These are phyloP conservation scores for sunflower (Helianthus annuus) DNA, from an alignment of 129 eudicot species.

Conservation along the genomic window DNA sequence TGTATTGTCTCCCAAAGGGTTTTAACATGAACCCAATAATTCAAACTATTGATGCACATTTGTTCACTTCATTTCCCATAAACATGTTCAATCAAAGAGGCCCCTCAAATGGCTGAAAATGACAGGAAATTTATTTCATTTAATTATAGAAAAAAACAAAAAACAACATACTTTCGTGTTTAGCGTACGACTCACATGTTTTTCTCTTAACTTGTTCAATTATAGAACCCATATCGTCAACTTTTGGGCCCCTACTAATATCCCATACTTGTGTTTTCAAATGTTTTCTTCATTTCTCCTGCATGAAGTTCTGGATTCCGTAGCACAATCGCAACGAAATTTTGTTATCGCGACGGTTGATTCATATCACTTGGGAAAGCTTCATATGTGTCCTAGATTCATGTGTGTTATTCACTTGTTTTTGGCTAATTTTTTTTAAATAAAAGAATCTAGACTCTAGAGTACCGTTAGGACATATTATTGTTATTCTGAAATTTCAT, in stretches of 20 bases:
- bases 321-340: not conserved
- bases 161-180: conserved; percentile 30
- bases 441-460: too few relatives aligned
- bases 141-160: conserved; percentile 27
- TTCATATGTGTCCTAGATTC: conserved; percentile 4
- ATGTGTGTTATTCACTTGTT: conserved; percentile 16
- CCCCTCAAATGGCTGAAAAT: conserved; percentile 35
- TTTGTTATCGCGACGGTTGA: not conserved
- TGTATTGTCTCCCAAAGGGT: conserved; percentile 11
- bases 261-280: conserved; percentile 2
- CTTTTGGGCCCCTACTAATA: conserved; percentile 5
- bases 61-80: conserved; percentile 14
- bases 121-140: conserved; percentile 26
- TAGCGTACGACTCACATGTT: conserved; percentile 24
- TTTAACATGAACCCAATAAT: not conserved
- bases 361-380: not conserved
- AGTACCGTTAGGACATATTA: not conserved
- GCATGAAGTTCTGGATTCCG: not conserved
- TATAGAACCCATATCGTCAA: conserved; percentile 15
- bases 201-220: conserved; percentile 24
- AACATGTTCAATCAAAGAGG: conserved; percentile 17
- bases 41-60: conserved; percentile 8
- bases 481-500: not conserved
- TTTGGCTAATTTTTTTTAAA: not conserved
- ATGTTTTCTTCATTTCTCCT: not conserved